Percentiles rank a stretch among this genome's conserved stretches.
These are phyloP conservation scores for Forsythia suspensa DNA, from an alignment of 257 asterid genomes.

Conservation along the genomic window DNA sequence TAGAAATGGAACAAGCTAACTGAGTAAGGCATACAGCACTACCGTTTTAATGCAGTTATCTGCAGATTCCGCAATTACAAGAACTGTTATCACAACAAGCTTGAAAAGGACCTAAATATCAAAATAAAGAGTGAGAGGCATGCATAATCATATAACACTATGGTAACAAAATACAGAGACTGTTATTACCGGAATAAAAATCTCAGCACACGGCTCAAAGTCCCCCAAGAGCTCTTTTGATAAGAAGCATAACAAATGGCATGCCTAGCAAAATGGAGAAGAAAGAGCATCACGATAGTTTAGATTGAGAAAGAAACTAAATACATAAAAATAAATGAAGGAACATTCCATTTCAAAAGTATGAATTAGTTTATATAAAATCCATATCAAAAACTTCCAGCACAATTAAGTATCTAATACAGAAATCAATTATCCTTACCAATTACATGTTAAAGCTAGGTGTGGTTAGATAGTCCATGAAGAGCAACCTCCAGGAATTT, in stretches of 20 bases:
- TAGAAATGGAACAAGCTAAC: slow-evolving; percentile 13
- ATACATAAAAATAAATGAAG: slow-evolving; percentile 1
- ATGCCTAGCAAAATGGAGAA: slow-evolving; percentile 50
- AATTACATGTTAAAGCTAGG: neutral
- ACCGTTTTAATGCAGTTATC: slow-evolving; percentile 99
- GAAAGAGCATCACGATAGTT: neutral
- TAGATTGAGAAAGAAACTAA: slow-evolving; percentile 13
- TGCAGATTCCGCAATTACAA: slow-evolving; percentile 98
- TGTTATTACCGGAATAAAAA: slow-evolving; percentile 87
- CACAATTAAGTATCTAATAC: neutral
- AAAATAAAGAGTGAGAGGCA: slow-evolving; percentile 40
- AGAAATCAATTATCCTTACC: neutral
- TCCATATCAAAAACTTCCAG: neutral
- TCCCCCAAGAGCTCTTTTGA: slow-evolving; percentile 97
- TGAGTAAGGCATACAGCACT: slow-evolving; percentile 20
- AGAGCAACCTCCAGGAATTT: slow-evolving; percentile 14
- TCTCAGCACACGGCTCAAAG: slow-evolving; percentile 96
- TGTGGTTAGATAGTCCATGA: neutral
- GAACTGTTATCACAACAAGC: slow-evolving; percentile 99
- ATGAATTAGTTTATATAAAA: neutral
- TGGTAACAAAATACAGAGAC: slow-evolving; percentile 21
- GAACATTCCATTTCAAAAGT: slow-evolving; percentile 12
- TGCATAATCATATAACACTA: slow-evolving; percentile 17
- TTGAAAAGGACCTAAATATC: slow-evolving; percentile 90
- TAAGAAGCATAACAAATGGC: slow-evolving; percentile 79